phyloP scores from a whole-genome alignment of 345 rosid species.

The Eucalyptus pauciflora region DNA sequence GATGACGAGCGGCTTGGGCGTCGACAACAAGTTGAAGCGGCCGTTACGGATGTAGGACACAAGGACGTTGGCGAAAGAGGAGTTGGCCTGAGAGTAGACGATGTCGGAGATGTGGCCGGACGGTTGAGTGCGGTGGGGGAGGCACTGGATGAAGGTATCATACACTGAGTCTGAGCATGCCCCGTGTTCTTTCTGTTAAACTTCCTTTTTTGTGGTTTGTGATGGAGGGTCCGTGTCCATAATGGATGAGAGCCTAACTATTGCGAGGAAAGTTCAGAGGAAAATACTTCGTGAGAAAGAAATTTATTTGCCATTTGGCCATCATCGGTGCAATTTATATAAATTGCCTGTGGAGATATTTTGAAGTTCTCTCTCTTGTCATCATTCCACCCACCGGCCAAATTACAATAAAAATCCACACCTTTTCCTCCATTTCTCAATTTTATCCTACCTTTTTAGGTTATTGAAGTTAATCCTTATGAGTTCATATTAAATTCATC shows the following conservation, averaged over 20 bases:
- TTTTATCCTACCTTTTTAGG: neutral
- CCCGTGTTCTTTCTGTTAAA: neutral
- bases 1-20: slow-evolving; percentile 30
- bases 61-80: slow-evolving; percentile 3
- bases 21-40: slow-evolving; percentile 26
- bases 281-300: neutral
- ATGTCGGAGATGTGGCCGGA: neutral
- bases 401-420: neutral
- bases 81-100: neutral
- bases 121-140: neutral
- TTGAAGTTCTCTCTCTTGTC: neutral
- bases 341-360: neutral
- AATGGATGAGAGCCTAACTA: neutral
- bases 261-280: neutral
- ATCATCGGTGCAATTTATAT: neutral
- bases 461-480: neutral
- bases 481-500: neutral
- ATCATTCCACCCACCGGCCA: neutral
- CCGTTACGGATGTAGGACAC: slow-evolving; percentile 24
- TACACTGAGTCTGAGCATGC: neutral
- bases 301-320: neutral
- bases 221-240: neutral
- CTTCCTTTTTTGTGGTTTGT: neutral
- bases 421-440: neutral
- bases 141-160: neutral